Evolutionary conservation across 345 rosid genomes (phyloP).

Genomic region (Hypericum perforatum): DNA sequence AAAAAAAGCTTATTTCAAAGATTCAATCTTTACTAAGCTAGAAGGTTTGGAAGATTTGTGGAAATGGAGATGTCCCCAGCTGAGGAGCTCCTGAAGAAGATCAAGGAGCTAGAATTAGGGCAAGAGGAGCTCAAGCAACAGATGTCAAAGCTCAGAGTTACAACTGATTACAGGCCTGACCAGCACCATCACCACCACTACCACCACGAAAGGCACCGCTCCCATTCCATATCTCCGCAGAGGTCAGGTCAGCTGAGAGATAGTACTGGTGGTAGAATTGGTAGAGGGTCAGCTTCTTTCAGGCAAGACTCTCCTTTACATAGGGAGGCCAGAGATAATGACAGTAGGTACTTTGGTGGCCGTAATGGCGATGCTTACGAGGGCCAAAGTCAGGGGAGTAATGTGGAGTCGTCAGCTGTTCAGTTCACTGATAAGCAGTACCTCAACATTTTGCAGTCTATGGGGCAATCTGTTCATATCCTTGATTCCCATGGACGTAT

Average conservation of each 20-base stretch:
- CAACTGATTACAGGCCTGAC: slow-evolving; percentile 25
- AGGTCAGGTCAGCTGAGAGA: slow-evolving; percentile 34
- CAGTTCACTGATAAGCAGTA: slow-evolving; percentile 60
- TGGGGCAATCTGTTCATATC: slow-evolving; percentile 93
- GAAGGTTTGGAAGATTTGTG: too few species aligned
- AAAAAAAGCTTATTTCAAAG: too few species aligned
- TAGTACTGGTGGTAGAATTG: slow-evolving; percentile 11
- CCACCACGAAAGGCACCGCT: slow-evolving; percentile 36
- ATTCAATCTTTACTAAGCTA: too few species aligned
- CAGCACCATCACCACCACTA: slow-evolving; percentile 10
- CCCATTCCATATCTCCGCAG: slow-evolving; percentile 83
- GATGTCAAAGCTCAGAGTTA: slow-evolving; percentile 61
- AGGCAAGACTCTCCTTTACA: slow-evolving; percentile 82
- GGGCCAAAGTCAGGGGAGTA: slow-evolving; percentile 19
- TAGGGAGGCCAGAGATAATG: slow-evolving; percentile 43
- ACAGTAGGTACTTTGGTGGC: slow-evolving; percentile 1
- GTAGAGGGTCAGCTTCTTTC: slow-evolving; percentile 45
- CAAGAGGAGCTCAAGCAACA: slow-evolving; percentile 72
- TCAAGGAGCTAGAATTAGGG: slow-evolving; percentile 76
- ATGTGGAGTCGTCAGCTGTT: slow-evolving; percentile 42
- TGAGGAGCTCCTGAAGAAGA: slow-evolving; percentile 73
- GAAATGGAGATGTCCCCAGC: slow-evolving; percentile 61
- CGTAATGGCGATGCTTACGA: slow-evolving; percentile 1
- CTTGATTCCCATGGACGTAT: slow-evolving; percentile 49
- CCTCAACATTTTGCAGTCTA: slow-evolving; percentile 78